Percentiles rank a stretch among this genome's conserved stretches.
Conservation (phyloP, 208 protist species). For the Balamuthia mandrillaris region DNA sequence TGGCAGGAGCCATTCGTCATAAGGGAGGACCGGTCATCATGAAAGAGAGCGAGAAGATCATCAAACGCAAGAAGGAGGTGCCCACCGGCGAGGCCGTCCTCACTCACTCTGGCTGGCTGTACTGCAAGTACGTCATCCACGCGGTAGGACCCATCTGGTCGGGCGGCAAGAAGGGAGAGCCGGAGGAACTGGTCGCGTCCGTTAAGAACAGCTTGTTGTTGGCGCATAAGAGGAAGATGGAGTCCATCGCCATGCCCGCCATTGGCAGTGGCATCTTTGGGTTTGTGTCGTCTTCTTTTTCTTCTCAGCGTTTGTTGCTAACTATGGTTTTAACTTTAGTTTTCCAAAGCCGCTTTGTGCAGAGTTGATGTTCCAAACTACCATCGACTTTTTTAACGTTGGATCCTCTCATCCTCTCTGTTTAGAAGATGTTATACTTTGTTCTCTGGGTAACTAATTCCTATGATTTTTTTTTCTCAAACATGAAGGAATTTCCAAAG, state of each 20-base stretch:
- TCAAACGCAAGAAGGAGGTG: not conserved
- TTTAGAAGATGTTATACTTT: not conserved
- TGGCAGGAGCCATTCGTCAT: not conserved
- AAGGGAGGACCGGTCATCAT: not conserved
- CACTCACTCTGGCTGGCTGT: constrained; percentile 2
- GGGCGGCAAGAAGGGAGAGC: not conserved
- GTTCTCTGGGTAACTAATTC: not conserved
- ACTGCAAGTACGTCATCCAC: constrained; percentile 2
- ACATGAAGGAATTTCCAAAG: not conserved
- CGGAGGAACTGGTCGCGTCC: not conserved
- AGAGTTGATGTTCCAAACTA: constrained; percentile 23
- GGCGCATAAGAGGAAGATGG: constrained; percentile 9
- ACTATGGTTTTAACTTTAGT: not conserved
- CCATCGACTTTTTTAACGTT: constrained; percentile 7
- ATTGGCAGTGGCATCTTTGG: constrained; percentile 27
- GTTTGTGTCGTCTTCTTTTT: not conserved
- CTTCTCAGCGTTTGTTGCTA: not conserved
- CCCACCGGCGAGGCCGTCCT: not conserved
- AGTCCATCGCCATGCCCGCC: not conserved
- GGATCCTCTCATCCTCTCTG: not conserved
- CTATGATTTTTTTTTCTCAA: too few species aligned
- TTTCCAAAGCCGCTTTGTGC: constrained; percentile 5
- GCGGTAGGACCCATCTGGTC: not conserved
- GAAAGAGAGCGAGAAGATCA: not conserved
- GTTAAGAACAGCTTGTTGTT: not conserved